Evolutionary conservation across 768 basidiomycete genomes (phyloP), one percentile per base, ranked within the genome.

Genomic region (Mycena maculata): DNA sequence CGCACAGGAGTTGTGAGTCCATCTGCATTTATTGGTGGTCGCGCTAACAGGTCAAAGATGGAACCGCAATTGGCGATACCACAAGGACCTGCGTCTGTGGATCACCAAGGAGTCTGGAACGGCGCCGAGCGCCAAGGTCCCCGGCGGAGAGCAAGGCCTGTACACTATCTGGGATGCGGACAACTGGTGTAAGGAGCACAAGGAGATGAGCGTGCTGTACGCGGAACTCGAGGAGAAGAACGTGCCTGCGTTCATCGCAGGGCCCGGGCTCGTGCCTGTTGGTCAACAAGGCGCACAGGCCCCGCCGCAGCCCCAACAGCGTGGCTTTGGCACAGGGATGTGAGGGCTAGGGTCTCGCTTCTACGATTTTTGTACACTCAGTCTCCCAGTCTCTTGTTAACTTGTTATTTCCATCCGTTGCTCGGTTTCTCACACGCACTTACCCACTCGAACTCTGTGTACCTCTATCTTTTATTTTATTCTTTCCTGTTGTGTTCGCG

Each of bases 11-110:
- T 83, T 99, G 95, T 97, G 80, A 79, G 94, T 90, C 4, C 69
- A 49, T 68, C 64, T 33, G 61, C 38, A 61, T 60, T 25, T 33
- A 50, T 49, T 28, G 45, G 18, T 1, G 6, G 30, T 3, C 22
- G 7, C n/a, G n/a, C 30, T 50, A 28, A 48, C 30, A 4, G 33
- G 53, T 20, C 9, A 20, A n/a, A 96, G 95, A 75, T 97, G 89
- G 85, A 92, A 93, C 78, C 92, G 95, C 67, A 96, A 95, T 78
- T 99, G 96, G 96, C 86, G 96, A 66, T 98, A 92, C 79, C 96
- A 98, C 87, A 98, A 96, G 78, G 94, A 95, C 72, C 84, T 94
- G 54, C 90, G 90, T 44, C 78, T 94, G 59, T 87, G 87, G 89
- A 85, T 98, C 79, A 96, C 94, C 49, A 96, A 96, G 75, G 95